These are phyloP conservation scores for Karstenula rhodostoma DNA, from an alignment of 2,329 filamentous ascomycete genomes.

Conservation along the genomic window DNA sequence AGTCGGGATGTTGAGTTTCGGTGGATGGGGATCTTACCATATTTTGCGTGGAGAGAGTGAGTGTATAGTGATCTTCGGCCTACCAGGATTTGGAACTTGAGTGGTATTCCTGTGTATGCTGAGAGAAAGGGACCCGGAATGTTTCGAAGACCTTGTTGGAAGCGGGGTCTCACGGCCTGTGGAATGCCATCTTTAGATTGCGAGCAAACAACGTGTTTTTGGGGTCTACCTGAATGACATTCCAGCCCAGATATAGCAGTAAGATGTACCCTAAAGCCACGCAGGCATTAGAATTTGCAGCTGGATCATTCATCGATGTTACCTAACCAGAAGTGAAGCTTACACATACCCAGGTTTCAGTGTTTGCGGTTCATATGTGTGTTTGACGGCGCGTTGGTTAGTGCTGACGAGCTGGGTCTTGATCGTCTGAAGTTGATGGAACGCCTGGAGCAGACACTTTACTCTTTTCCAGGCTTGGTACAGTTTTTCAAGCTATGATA, in stretches of 20 bases:
- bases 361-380: not conserved
- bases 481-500: not conserved
- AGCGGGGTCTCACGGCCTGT: not conserved
- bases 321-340: not conserved
- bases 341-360: not conserved
- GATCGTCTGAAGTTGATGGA: not conserved
- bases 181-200: not conserved
- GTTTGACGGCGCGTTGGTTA: not conserved
- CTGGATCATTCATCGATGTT: not conserved
- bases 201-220: not conserved
- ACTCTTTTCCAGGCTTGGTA: not conserved
- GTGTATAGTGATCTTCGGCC: not conserved
- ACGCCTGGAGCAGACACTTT: not conserved
- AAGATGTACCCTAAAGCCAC: not conserved
- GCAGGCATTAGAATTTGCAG: too few relatives aligned
- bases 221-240: not conserved
- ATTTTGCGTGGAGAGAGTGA: not conserved
- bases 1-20: not conserved
- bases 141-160: not conserved
- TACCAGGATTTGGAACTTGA: not conserved
- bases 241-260: not conserved
- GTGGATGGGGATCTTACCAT: not conserved
- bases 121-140: not conserved
- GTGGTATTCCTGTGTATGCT: slow-evolving; percentile 1
- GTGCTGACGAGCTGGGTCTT: not conserved